phyloP scores from a whole-genome alignment of 805 yeast genomes.

The Wickerhamomyces xylosicus region DNA sequence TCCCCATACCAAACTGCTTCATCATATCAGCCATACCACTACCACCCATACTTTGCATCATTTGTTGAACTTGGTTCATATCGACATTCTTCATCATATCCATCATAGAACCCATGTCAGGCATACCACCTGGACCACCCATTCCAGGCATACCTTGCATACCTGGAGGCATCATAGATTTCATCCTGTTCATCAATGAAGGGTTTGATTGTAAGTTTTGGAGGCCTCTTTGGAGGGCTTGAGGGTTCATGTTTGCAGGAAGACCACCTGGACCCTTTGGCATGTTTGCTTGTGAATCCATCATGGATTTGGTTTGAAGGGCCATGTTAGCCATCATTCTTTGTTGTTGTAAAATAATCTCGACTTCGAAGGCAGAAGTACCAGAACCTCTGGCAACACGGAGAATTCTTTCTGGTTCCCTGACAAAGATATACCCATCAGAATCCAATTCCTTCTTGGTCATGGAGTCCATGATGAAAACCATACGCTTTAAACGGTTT shows the following conservation, averaged over 20 bases:
- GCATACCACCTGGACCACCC: conserved; percentile 41
- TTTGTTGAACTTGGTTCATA: conserved; percentile 22
- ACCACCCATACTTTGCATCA: conserved; percentile 48
- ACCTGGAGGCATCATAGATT: conserved; percentile 51
- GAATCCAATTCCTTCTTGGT: conserved; percentile 82
- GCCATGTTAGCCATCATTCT: conserved; percentile 94
- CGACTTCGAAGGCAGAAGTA: conserved; percentile 84
- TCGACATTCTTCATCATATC: conserved; percentile 39
- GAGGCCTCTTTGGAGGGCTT: conserved; percentile 41
- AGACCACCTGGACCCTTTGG: conserved; percentile 35
- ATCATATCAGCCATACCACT: conserved; percentile 23
- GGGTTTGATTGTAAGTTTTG: conserved; percentile 61
- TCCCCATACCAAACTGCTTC: conserved; percentile 32
- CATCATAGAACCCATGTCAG: conserved; percentile 56
- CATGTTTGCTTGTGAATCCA: conserved; percentile 34
- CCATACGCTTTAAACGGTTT: conserved; percentile 76
- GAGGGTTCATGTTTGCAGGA: conserved; percentile 8
- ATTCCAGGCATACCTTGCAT: conserved; percentile 9
- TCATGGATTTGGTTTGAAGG: conserved; percentile 46
- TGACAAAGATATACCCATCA: conserved; percentile 73
- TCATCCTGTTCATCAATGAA: conserved; percentile 63
- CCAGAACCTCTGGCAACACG: conserved; percentile 95
- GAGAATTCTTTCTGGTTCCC: conserved; percentile 76
- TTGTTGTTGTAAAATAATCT: conserved; percentile 83
- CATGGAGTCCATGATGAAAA: conserved; percentile 92